Evolutionary conservation across 257 asterid species (phyloP).

Genomic region (Petunia secreta): DNA sequence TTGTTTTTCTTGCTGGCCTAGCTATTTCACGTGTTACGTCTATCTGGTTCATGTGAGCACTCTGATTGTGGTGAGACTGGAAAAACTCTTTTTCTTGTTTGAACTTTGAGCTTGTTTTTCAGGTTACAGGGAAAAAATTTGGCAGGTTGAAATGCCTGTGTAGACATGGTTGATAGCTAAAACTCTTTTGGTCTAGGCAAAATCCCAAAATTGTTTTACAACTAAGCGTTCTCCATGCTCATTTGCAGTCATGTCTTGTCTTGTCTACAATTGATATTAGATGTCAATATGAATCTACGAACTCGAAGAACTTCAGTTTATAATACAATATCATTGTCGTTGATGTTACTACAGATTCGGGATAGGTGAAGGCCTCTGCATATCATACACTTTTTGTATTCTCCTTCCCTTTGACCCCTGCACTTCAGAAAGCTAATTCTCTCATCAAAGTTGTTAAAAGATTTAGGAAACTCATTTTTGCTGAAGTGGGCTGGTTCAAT

Average conservation of each 20-base stretch:
- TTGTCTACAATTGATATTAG: slow-evolving; percentile 3
- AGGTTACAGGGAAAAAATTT: neutral
- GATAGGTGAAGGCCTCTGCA: slow-evolving; percentile 16
- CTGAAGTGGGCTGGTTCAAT: slow-evolving; percentile 14
- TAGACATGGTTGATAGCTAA: slow-evolving; percentile 15
- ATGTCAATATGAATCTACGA: slow-evolving; percentile 5
- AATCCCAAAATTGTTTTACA: neutral
- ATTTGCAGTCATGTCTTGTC: slow-evolving; percentile 8
- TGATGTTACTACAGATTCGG: neutral
- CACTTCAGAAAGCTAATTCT: neutral
- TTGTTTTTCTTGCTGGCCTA: slow-evolving; percentile 5
- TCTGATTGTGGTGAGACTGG: slow-evolving; percentile 10
- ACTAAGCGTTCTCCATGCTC: neutral
- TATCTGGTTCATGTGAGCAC: slow-evolving; percentile 7
- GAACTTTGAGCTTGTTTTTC: slow-evolving; percentile 17
- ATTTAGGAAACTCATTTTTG: neutral
- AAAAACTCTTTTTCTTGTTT: slow-evolving; percentile 15
- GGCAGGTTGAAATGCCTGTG: neutral
- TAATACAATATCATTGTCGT: neutral
- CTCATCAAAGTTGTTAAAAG: neutral
- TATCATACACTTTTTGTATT: neutral
- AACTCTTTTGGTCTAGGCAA: slow-evolving; percentile 1
- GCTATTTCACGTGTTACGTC: neutral
- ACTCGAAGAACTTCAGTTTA: neutral
- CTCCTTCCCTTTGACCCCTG: slow-evolving; percentile 6